Base-by-base conservation (phyloP, 495 filamentous ascomycete species). In the Rostrohypoxylon terebratum region DNA sequence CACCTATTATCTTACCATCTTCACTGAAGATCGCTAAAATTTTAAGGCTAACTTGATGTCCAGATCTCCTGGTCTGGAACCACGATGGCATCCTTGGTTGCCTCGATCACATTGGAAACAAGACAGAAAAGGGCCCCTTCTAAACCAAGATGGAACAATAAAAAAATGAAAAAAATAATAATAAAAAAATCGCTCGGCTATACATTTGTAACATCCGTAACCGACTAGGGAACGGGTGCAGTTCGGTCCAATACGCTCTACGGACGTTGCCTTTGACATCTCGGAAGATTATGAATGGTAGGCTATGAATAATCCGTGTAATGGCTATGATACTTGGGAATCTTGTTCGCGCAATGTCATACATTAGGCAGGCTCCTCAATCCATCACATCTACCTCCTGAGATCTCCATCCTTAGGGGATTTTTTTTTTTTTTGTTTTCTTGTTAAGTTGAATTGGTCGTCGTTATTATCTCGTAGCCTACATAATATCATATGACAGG, bases 41-140 rank as follows among this genome's bases (percentile, higher is more conserved):
- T 40, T 4, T 13, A 42, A 45, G 6, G 21, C 64, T 72, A 38
- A 72, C 63, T 9, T n/a, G 1, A 8, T 16, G 10, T 13, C 31
- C 23, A 80, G 78, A 80, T 40, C 61, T 45, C 18, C 14, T 80
- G 36, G 51, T 80, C 48, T 78, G 67, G 59, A 77, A 80, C 55
- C 66, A 72, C 34, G 62, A 78, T 40, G 78, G 78, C 31, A 40
- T 42, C 48, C 47, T 80, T 55, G 76, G 74, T 4, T 80, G 78
- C 68, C 77, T 77, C 51, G 59, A 68, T 34, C 60, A 71, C 28
- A 47, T 68, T 53, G 78, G 76, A n/a, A 80, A 78, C 61, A 77
- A 71, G 67, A 77, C 78, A 53, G 68, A 71, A 31, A 68, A 40
- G 13, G 76, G 73, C 1, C 76, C 76, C 40, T 78, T 78, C 25